phyloP scores from a whole-genome alignment of 768 basidiomycete genomes.

The Amanita brunnescens region DNA sequence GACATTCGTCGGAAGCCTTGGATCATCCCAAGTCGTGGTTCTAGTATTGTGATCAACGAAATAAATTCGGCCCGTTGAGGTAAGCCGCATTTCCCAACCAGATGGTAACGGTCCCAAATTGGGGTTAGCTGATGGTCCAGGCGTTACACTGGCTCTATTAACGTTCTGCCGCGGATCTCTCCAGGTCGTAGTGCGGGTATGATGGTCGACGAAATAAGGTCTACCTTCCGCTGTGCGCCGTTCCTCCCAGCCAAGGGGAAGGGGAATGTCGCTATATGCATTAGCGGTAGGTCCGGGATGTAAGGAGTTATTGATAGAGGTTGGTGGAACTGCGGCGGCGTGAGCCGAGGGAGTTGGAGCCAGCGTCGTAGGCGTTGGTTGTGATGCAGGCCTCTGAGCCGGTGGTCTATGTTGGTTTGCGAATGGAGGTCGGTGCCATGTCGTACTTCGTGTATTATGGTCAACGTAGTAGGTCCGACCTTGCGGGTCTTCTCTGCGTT shows the following conservation, averaged over 20 bases:
- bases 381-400: constrained; percentile 20
- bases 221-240: constrained; percentile 84
- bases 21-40: constrained; percentile 92
- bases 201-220: constrained; percentile 57
- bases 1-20: constrained; percentile 71
- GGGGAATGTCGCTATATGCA: constrained; percentile 53
- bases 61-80: constrained; percentile 77
- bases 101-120: constrained; percentile 78
- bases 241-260: constrained; percentile 91
- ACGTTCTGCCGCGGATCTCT: constrained; percentile 64
- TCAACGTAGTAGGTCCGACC: constrained; percentile 82
- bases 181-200: constrained; percentile 88
- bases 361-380: constrained; percentile 16
- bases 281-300: constrained; percentile 16
- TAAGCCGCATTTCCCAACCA: constrained; percentile 94
- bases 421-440: constrained; percentile 58
- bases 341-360: constrained; percentile 19
- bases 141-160: constrained; percentile 39
- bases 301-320: constrained; percentile 17
- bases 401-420: constrained; percentile 18
- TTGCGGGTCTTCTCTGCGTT: constrained; percentile 65
- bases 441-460: constrained; percentile 72
- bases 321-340: constrained; percentile 14
- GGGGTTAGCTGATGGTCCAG: constrained; percentile 40
- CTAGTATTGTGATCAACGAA: constrained; percentile 90